phyloP scores from a whole-genome alignment of 371 early-diverging fungal species.

The Circinella minor region DNA sequence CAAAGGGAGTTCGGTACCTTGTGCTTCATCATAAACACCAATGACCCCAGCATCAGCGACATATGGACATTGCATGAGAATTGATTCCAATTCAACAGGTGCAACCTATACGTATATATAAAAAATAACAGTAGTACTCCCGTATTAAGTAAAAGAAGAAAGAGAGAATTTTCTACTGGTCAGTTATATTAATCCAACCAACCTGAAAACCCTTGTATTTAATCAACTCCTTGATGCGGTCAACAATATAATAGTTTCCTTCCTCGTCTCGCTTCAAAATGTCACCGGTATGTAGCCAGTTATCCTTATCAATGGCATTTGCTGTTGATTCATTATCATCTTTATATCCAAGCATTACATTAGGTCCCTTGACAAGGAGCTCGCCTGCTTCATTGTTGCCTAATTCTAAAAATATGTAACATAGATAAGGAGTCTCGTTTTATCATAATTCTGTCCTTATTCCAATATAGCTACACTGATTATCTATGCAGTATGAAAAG shows the following conservation, averaged over 20 bases:
- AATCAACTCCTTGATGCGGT: slow-evolving; percentile 81
- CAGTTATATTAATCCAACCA: too few species aligned
- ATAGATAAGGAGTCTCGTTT: neutral
- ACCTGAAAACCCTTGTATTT: slow-evolving; percentile 75
- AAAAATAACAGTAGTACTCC: too few species aligned
- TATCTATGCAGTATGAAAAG: too few species aligned
- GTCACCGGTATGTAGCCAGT: slow-evolving; percentile 88
- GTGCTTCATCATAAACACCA: slow-evolving; percentile 50
- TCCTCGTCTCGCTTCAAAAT: slow-evolving; percentile 65
- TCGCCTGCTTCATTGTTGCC: slow-evolving; percentile 64
- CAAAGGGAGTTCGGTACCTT: slow-evolving; percentile 79
- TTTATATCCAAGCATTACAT: slow-evolving; percentile 65
- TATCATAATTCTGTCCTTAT: too few species aligned
- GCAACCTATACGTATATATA: slow-evolving; percentile 7
- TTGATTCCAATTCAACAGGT: slow-evolving; percentile 75
- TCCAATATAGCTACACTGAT: too few species aligned
- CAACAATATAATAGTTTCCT: slow-evolving; percentile 66
- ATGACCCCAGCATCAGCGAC: slow-evolving; percentile 81
- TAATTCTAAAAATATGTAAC: slow-evolving; percentile 63
- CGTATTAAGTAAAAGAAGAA: too few species aligned
- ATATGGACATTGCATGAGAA: slow-evolving; percentile 65
- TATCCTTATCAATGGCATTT: slow-evolving; percentile 65
- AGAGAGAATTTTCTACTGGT: too few species aligned
- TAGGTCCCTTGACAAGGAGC: slow-evolving; percentile 80
- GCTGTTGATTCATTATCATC: slow-evolving; percentile 70